These are phyloP conservation scores for Buxus sempervirens DNA, from an alignment of 164 flowering plant species.

Conservation along the genomic window DNA sequence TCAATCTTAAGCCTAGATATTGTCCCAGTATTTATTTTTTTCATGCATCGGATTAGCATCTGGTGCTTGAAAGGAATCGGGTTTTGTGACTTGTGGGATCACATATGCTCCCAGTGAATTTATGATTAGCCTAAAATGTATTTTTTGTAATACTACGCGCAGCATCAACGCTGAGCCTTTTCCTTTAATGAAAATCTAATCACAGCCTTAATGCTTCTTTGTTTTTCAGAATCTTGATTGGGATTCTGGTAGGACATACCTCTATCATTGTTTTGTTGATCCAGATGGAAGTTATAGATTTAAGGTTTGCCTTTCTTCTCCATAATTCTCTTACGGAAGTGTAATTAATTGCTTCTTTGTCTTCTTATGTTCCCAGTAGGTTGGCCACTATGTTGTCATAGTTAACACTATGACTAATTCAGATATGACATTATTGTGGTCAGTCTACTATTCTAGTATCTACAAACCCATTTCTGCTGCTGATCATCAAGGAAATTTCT, in stretches of 20 bases:
- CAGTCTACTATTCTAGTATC: no score
- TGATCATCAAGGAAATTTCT: neutral
- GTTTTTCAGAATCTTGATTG: slow-evolving; percentile 41
- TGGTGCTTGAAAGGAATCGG: neutral
- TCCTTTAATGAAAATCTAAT: neutral
- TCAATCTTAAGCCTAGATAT: neutral
- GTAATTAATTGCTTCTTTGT: neutral
- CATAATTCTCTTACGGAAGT: neutral
- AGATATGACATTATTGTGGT: no score
- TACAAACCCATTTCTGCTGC: neutral
- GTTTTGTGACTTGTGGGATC: neutral
- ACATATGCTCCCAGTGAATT: neutral
- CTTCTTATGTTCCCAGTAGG: no score
- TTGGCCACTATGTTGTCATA: no score
- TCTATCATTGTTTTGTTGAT: slow-evolving; percentile 46
- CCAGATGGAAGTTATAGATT: slow-evolving; percentile 34
- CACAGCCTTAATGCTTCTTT: neutral
- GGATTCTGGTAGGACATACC: slow-evolving; percentile 36
- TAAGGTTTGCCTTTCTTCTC: slow-evolving; percentile 40
- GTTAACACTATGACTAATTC: no score
- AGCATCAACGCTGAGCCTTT: neutral
- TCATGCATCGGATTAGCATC: neutral
- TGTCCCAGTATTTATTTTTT: neutral
- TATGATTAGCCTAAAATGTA: neutral
- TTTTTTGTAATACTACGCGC: neutral